phyloP scores from a whole-genome alignment of 202 grass and related monocot species.

The Sporobolus alterniflorus region DNA sequence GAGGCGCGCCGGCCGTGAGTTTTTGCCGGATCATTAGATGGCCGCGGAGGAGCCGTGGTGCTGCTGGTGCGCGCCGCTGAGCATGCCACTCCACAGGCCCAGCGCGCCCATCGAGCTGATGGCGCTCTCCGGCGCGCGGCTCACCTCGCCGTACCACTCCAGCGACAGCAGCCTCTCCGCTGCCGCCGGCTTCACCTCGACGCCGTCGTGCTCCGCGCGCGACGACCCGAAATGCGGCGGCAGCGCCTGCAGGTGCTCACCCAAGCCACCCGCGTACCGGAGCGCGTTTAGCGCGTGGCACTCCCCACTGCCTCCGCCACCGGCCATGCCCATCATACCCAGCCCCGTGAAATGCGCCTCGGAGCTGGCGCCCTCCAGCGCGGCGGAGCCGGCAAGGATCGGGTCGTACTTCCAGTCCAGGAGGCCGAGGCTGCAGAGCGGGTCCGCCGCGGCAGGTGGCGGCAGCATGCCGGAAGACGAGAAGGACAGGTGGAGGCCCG shows the following conservation, averaged over 20 bases:
- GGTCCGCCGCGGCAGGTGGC: conserved; percentile 33
- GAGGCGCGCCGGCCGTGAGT: not conserved
- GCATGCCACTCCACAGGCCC: conserved; percentile 73
- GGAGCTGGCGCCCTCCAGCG: conserved; percentile 22
- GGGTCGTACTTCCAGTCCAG: conserved; percentile 82
- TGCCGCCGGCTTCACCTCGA: conserved; percentile 61
- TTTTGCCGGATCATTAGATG: conserved; percentile 41
- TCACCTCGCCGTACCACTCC: conserved; percentile 76
- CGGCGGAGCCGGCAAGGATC: not conserved
- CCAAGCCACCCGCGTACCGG: conserved; percentile 53
- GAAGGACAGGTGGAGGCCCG: conserved; percentile 78
- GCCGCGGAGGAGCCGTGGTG: conserved; percentile 71
- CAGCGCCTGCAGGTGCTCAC: conserved; percentile 47
- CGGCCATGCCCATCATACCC: conserved; percentile 51
- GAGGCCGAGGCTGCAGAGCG: conserved; percentile 50
- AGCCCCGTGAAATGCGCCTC: conserved; percentile 39
- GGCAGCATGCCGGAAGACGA: conserved; percentile 28
- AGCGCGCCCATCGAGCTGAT: conserved; percentile 50
- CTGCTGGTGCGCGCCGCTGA: conserved; percentile 47
- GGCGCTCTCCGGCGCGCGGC: conserved; percentile 52
- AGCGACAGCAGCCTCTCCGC: conserved; percentile 57
- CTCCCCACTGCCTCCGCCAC: not conserved
- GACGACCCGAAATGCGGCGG: conserved; percentile 28
- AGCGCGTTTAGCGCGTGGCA: conserved; percentile 62
- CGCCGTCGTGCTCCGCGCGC: conserved; percentile 35